Evolutionary conservation across 805 yeast genomes (phyloP), one percentile per base, ranked within the genome.

Genomic region (Jamesozyma lodderae): DNA sequence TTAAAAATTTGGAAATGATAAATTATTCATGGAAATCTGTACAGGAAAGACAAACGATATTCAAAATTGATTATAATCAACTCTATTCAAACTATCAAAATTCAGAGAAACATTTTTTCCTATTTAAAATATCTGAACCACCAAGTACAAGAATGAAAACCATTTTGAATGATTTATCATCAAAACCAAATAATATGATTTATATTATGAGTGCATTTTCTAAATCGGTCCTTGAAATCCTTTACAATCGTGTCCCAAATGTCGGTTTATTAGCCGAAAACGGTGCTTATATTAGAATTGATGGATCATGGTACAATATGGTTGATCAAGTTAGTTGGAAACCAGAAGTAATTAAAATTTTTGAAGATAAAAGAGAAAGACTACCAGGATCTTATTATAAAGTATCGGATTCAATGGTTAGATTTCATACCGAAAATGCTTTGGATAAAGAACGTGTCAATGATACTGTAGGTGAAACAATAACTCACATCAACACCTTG

Each of bases 211-310:
- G 87, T 46, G 73, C 75, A 35, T 71, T 77, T 51, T 78, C 77
- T 35, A 69, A 81, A 42, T 59, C 69, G 2, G 81, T 77, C 26
- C 62, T 88, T 52, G 83, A 81, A 43, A 67, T 83, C 34, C 61
- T 76, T 38, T 87, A 79, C 60, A 69, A 79, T 18, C 70, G 85
- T 46, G 69, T 76, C 2, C 76, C 81, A 1, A 74, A 75, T 30
- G 52, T 88, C 21, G 97, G 97, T 0, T 64, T 90, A 37, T 76
- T 90, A 43, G 94, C 96, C 0, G 97, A 88, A 59, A 79, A 81
- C 53, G 97, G 97, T 26, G 94, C 86, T 0, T 85, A 73, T 51
- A 68, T 90, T 26, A 78, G 72, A 54, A 51, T 75, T 11, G 70
- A 72, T 14, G 51, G 54, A 47, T 59, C 65, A 10, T 85, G 94